Evolutionary conservation across 2,329 filamentous ascomycete genomes (phyloP), one percentile per base, ranked within the genome.

Genomic region (Hortaea werneckii): DNA sequence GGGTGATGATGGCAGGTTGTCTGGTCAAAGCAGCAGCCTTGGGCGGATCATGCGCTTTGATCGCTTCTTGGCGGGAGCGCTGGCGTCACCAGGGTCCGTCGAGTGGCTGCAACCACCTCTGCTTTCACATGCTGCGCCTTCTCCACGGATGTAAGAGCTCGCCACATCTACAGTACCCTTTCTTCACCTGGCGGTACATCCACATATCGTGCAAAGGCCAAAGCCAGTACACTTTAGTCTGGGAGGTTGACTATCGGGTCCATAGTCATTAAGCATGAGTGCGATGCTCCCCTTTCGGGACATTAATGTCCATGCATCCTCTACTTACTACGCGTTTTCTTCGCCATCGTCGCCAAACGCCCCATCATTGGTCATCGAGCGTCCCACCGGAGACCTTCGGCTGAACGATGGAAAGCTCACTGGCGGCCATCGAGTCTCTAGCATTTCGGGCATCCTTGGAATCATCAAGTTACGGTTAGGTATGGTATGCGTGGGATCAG

Each of bases 281-380:
- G 64, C 67, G 45, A 65, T 69, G 45, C 71, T 83, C 46, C 92
- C 90, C 13, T 98, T 89, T 69, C 80, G 90, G 64, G 92, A 98
- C 73, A 94, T 96, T 73, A 98, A 96, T 67, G 81, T 96, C 66
- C 88, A 94, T 68, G 85, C 88, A 54, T 88, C 90, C 43, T 76
- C 86, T 58, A 87, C 90, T 59, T 84, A 92, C 64, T 98, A 98
- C 74, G 87, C 88, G 58, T 98, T 98, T 68, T 89, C 87, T 35
- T 98, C 92, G 28, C 92, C 92, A 28, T 96, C 92, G 0, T 90
- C 88, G 3, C 88, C 89, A 50, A 81, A 89, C 67, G 84, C 89
- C 28, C 87, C 87, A 11, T 87, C 87, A 7, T 76, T 98, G 43
- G 80, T 95, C 10, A 78, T 98, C 54, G 92, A 98, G 61, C 80